These are phyloP conservation scores for Phytophthora crassamura DNA, from an alignment of 352 stramenopile species.

Conservation along the genomic window DNA sequence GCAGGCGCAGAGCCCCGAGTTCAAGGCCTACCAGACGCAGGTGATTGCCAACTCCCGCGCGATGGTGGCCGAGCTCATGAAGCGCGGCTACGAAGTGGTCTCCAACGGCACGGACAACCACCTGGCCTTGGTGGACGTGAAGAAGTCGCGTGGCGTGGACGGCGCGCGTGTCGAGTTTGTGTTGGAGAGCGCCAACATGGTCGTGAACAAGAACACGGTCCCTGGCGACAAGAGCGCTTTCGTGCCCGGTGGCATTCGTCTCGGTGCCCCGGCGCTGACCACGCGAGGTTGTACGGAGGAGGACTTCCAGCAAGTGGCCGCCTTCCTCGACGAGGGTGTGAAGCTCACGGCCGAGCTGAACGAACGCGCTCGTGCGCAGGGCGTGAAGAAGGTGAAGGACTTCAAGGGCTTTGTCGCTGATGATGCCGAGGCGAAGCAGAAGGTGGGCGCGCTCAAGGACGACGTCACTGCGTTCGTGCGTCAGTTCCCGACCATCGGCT, in stretches of 20 bases:
- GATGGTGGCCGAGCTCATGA: constrained; percentile 90
- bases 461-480: constrained; percentile 95
- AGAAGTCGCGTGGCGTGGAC: constrained; percentile 93
- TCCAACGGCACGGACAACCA: constrained; percentile 99
- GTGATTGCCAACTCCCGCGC: constrained; percentile 93
- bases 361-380: constrained; percentile 89
- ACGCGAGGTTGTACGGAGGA: constrained; percentile 96
- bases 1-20: constrained; percentile 95
- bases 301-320: constrained; percentile 95
- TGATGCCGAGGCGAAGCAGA: constrained; percentile 51
- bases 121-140: constrained; percentile 97
- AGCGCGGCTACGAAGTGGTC: constrained; percentile 95
- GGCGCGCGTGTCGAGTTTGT: constrained; percentile 96
- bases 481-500: constrained; percentile 97
- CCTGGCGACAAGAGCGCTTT: constrained; percentile 97
- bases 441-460: constrained; percentile 83
- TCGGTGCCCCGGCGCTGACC: constrained; percentile 96
- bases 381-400: constrained; percentile 95
- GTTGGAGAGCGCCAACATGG: constrained; percentile 97
- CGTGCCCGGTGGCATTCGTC: constrained; percentile 96
- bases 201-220: constrained; percentile 99
- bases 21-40: constrained; percentile 98
- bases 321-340: constrained; percentile 96
- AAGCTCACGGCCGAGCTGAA: constrained; percentile 93
- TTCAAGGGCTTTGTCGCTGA: constrained; percentile 82